Conservation (phyloP, 768 basidiomycete genomes). For the Dioszegia crocea region DNA sequence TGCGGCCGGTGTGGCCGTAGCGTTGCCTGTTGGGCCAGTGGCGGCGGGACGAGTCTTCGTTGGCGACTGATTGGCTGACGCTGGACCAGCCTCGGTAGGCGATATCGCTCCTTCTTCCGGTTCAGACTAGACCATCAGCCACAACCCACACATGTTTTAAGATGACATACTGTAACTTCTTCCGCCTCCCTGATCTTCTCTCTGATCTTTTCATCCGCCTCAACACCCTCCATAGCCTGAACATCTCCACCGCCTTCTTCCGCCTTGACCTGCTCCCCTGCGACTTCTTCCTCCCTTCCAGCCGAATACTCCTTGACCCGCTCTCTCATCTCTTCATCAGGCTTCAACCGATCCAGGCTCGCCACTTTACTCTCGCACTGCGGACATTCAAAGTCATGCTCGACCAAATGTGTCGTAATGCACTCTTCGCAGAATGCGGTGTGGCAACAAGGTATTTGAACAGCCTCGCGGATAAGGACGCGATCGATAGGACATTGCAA, state of each 20-base stretch:
- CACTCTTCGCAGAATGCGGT: constrained; percentile 94
- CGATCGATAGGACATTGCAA: constrained; percentile 87
- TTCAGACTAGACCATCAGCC: neutral
- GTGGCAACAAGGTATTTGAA: constrained; percentile 91
- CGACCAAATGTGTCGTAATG: constrained; percentile 86
- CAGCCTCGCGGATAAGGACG: constrained; percentile 87
- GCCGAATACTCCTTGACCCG: constrained; percentile 79
- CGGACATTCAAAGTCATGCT: constrained; percentile 91
- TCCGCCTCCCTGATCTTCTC: constrained; percentile 31
- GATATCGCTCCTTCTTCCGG: constrained; percentile 14
- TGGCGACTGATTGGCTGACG: neutral
- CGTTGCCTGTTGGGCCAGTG: neutral
- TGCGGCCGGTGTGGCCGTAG: neutral
- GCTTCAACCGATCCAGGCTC: constrained; percentile 76
- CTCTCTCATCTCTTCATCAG: constrained; percentile 73
- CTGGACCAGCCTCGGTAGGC: neutral
- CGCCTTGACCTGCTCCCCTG: constrained; percentile 29
- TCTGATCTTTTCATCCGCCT: constrained; percentile 51
- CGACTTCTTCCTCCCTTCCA: constrained; percentile 50
- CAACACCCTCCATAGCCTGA: constrained; percentile 36
- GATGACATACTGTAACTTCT: neutral
- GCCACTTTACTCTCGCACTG: constrained; percentile 81
- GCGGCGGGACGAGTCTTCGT: neutral
- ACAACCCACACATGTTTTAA: neutral
- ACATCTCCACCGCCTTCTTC: constrained; percentile 11